phyloP scores from a whole-genome alignment of 441 rosid species.

The Jatropha podagrica region DNA sequence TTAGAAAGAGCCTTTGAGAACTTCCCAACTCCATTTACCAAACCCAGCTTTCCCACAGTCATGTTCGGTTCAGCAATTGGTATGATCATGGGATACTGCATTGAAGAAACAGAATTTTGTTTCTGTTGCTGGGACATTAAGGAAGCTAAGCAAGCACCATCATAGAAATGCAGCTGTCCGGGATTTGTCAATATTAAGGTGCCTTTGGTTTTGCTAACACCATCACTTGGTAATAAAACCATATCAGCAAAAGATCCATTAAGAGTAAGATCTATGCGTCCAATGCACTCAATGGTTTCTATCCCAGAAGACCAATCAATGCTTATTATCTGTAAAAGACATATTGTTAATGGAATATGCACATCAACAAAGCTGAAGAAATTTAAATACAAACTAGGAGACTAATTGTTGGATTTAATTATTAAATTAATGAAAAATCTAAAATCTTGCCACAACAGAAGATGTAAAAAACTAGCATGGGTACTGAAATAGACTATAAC shows the following conservation, averaged over 20 bases:
- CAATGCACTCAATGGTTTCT: slow-evolving; percentile 40
- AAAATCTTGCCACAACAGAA: not conserved
- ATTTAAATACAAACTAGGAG: not conserved
- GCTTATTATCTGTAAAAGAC: slow-evolving; percentile 49
- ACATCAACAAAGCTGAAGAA: slow-evolving; percentile 1
- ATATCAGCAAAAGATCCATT: slow-evolving; percentile 62
- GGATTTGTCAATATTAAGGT: slow-evolving; percentile 61
- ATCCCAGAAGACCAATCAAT: slow-evolving; percentile 60
- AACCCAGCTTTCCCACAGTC: slow-evolving; percentile 42
- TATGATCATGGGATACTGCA: slow-evolving; percentile 48
- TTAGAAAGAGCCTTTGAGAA: slow-evolving; percentile 49
- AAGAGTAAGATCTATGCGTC: slow-evolving; percentile 54
- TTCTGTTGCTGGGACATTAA: slow-evolving; percentile 46
- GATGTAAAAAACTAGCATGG: not conserved
- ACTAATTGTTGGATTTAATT: not conserved
- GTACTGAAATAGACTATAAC: not conserved
- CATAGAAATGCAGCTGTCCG: slow-evolving; percentile 58
- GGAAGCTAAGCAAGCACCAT: slow-evolving; percentile 41
- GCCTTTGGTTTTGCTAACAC: slow-evolving; percentile 33
- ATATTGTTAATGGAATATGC: slow-evolving; percentile 15
- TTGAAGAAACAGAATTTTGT: slow-evolving; percentile 37
- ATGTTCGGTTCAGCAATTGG: slow-evolving; percentile 51
- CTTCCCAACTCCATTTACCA: slow-evolving; percentile 34
- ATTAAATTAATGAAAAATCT: not conserved
- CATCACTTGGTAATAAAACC: slow-evolving; percentile 41